Percentiles rank a stretch among this genome's conserved stretches.
Conservation (phyloP, 2,329 filamentous ascomycete species). For the Xylaria polymorpha region DNA sequence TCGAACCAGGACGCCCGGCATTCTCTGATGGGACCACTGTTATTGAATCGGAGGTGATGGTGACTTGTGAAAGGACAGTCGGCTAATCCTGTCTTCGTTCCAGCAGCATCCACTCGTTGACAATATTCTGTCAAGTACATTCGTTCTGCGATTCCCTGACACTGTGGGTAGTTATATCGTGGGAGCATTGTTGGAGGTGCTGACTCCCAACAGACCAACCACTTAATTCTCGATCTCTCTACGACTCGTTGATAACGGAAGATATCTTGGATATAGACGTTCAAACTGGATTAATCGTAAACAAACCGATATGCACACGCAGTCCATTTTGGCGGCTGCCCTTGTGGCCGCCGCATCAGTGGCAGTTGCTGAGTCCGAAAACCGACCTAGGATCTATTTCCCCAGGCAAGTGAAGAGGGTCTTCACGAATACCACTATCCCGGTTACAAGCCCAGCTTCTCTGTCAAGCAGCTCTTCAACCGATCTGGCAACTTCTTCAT, state of each 20-base stretch:
- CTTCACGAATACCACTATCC: slow-evolving; percentile 51
- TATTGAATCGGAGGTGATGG: not conserved
- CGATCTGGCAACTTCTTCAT: slow-evolving; percentile 38
- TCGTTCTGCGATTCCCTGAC: slow-evolving; percentile 58
- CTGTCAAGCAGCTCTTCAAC: slow-evolving; percentile 38
- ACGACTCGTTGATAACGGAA: slow-evolving; percentile 25
- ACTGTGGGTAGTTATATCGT: slow-evolving; percentile 48
- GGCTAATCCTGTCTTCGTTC: slow-evolving; percentile 38
- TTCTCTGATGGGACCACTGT: not conserved
- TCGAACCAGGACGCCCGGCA: not conserved
- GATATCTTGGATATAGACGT: slow-evolving; percentile 33
- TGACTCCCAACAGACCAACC: slow-evolving; percentile 40
- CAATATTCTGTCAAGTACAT: slow-evolving; percentile 59
- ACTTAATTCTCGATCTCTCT: slow-evolving; percentile 38
- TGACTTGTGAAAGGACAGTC: slow-evolving; percentile 25
- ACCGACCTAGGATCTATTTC: slow-evolving; percentile 58
- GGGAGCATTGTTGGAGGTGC: slow-evolving; percentile 23
- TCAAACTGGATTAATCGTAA: slow-evolving; percentile 39
- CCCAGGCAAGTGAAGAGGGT: slow-evolving; percentile 57
- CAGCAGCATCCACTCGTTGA: slow-evolving; percentile 55
- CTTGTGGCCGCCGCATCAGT: slow-evolving; percentile 54
- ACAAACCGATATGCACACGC: slow-evolving; percentile 46
- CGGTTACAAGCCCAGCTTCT: slow-evolving; percentile 44
- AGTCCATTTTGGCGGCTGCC: slow-evolving; percentile 51
- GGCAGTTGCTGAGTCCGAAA: slow-evolving; percentile 50